Evolutionary conservation across 139 green algal species (phyloP).

Genomic region (Chlorella sp.): DNA sequence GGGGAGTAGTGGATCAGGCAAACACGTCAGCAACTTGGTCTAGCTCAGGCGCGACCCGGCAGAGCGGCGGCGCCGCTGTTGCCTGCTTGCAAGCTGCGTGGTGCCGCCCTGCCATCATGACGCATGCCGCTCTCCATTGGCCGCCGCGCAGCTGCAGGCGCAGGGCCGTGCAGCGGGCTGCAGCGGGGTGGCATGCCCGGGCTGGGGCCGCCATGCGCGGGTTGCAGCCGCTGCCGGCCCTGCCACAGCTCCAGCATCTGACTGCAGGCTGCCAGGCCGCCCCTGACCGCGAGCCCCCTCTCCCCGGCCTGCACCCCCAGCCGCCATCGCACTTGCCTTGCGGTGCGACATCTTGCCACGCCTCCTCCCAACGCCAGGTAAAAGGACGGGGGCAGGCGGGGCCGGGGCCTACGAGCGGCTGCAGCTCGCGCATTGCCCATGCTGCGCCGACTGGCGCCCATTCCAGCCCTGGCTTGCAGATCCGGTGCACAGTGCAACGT

Average conservation of each 20-base stretch:
- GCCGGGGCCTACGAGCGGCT: background rate
- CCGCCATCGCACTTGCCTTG: slow-evolving; percentile 35
- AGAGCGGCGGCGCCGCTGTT: background rate
- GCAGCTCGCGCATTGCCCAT: too few species aligned
- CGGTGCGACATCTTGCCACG: slow-evolving; percentile 44
- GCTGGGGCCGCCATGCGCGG: background rate
- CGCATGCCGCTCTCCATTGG: background rate
- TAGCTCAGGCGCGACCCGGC: too few species aligned
- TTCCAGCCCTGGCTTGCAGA: too few species aligned
- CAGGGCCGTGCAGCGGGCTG: background rate
- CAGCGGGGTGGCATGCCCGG: background rate
- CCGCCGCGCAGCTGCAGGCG: background rate
- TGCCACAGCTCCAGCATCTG: too few species aligned
- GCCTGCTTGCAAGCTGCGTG: too few species aligned
- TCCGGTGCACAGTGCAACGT: too few species aligned
- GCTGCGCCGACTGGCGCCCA: too few species aligned
- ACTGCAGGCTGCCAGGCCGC: background rate
- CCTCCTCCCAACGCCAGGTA: background rate
- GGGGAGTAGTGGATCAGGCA: background rate
- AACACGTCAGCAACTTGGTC: background rate
- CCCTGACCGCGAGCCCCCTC: background rate
- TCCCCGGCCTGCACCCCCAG: background rate
- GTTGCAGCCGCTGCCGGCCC: background rate
- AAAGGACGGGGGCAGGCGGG: slow-evolving; percentile 31
- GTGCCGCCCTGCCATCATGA: background rate